Evolutionary conservation across 768 basidiomycete genomes (phyloP), one percentile per base, ranked within the genome.

Genomic region (Xerocomellus chrysenteron): DNA sequence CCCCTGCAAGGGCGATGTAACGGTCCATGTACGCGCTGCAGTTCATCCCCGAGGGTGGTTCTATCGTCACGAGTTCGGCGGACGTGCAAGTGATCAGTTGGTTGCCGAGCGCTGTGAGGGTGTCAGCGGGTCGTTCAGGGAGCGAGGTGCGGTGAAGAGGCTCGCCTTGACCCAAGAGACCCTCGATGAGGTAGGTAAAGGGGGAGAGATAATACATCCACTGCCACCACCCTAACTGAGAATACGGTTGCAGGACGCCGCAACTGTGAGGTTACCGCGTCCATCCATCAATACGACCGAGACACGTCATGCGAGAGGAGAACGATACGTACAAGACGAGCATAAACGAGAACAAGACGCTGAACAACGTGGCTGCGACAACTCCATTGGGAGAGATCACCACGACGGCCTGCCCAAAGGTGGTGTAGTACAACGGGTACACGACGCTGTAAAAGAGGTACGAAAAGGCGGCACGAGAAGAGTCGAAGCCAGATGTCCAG

Each of bases 31-130:
- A 90, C 4, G 75, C 56, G 4, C 60, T 62, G 63, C 90, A 91
- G 5, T 75, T 82, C 56, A 75, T 62, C 2, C 83, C 85, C 2
- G 70, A 57, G 1, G 84, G 82, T 1, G 88, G 82, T 12, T 78
- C 67, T 36, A 91, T 66, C 10, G 65, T 65, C 46, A 83, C 79
- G 26, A 80, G 73, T 69, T 91, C 89, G n/a, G n/a, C n/a, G n/a
- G n/a, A n/a, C n/a, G n/a, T n/a, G n/a, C n/a, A n/a, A n/a, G n/a
- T n/a, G n/a, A n/a, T n/a, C n/a, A n/a, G n/a, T n/a, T n/a, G n/a
- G n/a, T n/a, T n/a, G n/a, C n/a, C 81, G n/a, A 82, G 61, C 5
- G 71, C 81, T 78, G 33, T n/a, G 14, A 50, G 8, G 5, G 4
- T n/a, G n/a, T 63, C 33, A 55, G 26, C 26, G 9, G 19, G 4